phyloP scores from a whole-genome alignment of 2,329 filamentous ascomycete genomes.

The Trichoderma breve region DNA sequence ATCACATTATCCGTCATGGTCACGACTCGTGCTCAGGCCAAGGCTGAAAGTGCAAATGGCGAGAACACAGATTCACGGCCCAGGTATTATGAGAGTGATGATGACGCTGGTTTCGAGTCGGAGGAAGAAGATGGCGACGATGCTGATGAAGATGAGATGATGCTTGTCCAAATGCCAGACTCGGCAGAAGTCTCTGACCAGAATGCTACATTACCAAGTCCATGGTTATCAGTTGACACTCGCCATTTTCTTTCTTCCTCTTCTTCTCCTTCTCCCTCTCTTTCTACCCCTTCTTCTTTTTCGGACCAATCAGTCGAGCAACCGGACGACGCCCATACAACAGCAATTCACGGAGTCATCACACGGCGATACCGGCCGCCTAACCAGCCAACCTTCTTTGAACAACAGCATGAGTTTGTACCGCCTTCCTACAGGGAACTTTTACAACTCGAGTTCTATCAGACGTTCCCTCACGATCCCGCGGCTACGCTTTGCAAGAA shows the following conservation, averaged over 20 bases:
- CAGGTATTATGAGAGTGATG: not conserved
- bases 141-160: not conserved
- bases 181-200: not conserved
- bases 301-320: not conserved
- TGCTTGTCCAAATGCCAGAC: not conserved
- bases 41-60: not conserved
- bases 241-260: not conserved
- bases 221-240: not conserved
- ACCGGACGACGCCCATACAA: not conserved
- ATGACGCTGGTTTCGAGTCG: not conserved
- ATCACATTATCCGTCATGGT: not conserved
- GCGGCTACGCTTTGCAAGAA: conserved; percentile 4
- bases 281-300: not conserved
- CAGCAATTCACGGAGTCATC: not conserved
- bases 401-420: not conserved
- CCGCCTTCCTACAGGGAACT: not conserved
- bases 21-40: not conserved
- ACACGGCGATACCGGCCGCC: not conserved
- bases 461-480: conserved; percentile 13
- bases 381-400: not conserved
- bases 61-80: not conserved
- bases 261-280: not conserved
- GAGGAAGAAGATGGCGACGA: not conserved
- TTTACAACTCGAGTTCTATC: conserved; percentile 13
- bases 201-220: not conserved